Evolutionary conservation across 805 yeast species (phyloP), one percentile per base, ranked within the genome.

Genomic region (Phaffomyces opuntiae): DNA sequence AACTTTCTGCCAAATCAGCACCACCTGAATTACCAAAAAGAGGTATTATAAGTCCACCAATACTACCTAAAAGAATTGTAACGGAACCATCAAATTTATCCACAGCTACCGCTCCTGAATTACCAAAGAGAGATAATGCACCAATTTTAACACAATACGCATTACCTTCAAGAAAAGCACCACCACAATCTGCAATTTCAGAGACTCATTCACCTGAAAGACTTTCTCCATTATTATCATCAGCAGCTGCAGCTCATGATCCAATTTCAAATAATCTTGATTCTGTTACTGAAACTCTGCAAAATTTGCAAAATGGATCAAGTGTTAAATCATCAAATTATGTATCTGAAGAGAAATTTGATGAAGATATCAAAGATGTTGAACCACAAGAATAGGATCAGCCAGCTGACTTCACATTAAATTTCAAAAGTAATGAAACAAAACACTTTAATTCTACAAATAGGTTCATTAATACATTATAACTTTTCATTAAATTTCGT

Each of bases 161-260:
- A 27, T 27, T 45, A 2, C 48, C 48, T 11, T 7, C 39, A 13
- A 45, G 48, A 29, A 45, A 45, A 26, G 39, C 45, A 6, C 48
- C 44, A 34, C 48, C 40, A 24, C 36, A 19, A 6, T 26, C 33
- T 21, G 41, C 36, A 29, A 12, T 29, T 11, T 29, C 13, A 29
- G 31, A 12, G 31, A 11, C 31, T 29, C 31, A 29, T 29, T 29
- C 31, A 29, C 13, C 13, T 29, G 31, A 29, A 29, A 29, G 4
- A 29, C 13, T 11, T 5, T 5, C 31, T 6, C 31, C 13, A 29
- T 11, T 13, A 9, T 29, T 12, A 29, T 11, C 31, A 29, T 6
- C 13, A 29, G 11, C 9, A 11, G 13, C 31, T 9, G 4, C 24
- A 21, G 24, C 24, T 5, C 24, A 21, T 21, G 31, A 29, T 29